These are phyloP conservation scores for Ogataea salicorniae DNA, from an alignment of 805 yeast species.

Conservation along the genomic window DNA sequence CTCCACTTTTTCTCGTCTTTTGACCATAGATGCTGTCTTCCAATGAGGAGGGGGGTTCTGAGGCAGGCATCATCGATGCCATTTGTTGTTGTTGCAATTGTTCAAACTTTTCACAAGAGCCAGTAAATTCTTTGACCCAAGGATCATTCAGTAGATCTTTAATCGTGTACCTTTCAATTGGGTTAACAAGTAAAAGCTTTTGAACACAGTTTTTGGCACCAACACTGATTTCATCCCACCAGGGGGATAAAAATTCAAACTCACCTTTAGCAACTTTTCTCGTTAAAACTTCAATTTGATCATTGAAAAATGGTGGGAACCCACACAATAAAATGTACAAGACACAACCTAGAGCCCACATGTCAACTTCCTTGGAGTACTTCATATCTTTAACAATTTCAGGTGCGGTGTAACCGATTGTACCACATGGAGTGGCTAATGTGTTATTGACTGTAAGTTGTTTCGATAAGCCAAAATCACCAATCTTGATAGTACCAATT, in stretches of 20 bases:
- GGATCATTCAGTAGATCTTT: conserved; percentile 72
- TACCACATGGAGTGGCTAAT: conserved; percentile 92
- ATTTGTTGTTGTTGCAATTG: conserved; percentile 7
- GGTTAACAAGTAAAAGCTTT: conserved; percentile 66
- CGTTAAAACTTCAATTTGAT: conserved; percentile 65
- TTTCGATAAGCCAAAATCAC: conserved; percentile 94
- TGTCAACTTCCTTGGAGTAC: conserved; percentile 90
- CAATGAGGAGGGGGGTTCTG: too few relatives aligned
- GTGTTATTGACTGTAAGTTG: conserved; percentile 81
- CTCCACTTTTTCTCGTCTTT: too few relatives aligned
- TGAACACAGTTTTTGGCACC: conserved; percentile 69
- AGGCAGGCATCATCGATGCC: too few relatives aligned
- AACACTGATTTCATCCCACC: conserved; percentile 82
- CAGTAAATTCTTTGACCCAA: conserved; percentile 48
- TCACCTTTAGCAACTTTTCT: conserved; percentile 78
- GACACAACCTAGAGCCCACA: conserved; percentile 99
- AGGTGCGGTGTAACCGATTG: conserved; percentile 98
- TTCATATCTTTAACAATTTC: conserved; percentile 93
- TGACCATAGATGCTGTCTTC: too few relatives aligned
- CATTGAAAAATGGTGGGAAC: conserved; percentile 95
- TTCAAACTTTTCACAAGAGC: conserved; percentile 29
- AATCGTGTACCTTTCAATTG: conserved; percentile 60
- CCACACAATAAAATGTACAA: conserved; percentile 91
- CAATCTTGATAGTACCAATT: conserved; percentile 82
- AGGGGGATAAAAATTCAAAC: conserved; percentile 68